Conservation (phyloP, 1,284 basidiomycete species). For the Boletellus dicymbophilus region DNA sequence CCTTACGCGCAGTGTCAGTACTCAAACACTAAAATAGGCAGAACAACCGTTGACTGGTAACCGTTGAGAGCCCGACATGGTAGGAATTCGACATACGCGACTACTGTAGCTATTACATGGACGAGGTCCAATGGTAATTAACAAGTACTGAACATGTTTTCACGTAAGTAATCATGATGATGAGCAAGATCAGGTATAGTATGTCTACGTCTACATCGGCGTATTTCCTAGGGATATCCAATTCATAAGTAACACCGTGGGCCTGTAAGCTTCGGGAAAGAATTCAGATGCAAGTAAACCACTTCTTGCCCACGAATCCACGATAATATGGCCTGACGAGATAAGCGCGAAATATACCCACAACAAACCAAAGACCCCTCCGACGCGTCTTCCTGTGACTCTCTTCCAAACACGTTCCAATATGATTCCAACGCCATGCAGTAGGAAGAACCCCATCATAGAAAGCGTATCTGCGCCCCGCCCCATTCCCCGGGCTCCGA, state of each 20-base stretch:
- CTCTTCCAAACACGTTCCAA: conserved; percentile 49
- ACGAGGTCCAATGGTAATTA: no score
- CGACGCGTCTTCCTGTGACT: conserved; percentile 43
- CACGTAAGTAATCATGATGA: no score
- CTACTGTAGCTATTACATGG: no score
- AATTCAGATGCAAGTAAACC: conserved; percentile 34
- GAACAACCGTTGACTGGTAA: no score
- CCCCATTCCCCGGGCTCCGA: conserved; percentile 60
- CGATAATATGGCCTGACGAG: conserved; percentile 45
- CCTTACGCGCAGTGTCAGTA: no score
- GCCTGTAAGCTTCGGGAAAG: conserved; percentile 20
- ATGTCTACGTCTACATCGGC: conserved; percentile 1
- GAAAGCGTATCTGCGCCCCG: conserved; percentile 46
- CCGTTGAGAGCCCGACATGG: no score
- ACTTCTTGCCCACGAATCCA: conserved; percentile 52
- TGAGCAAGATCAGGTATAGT: no score
- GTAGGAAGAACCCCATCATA: conserved; percentile 55
- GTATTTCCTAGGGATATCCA: conserved; percentile 10
- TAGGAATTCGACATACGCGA: no score
- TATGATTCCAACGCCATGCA: conserved; percentile 52
- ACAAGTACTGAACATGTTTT: no score
- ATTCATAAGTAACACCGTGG: conserved; percentile 15
- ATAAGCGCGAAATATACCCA: conserved; percentile 52
- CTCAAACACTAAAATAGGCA: no score
- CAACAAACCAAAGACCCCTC: conserved; percentile 46